Evolutionary conservation across 116 monocot species (phyloP).

Genomic region (Zostera marina): DNA sequence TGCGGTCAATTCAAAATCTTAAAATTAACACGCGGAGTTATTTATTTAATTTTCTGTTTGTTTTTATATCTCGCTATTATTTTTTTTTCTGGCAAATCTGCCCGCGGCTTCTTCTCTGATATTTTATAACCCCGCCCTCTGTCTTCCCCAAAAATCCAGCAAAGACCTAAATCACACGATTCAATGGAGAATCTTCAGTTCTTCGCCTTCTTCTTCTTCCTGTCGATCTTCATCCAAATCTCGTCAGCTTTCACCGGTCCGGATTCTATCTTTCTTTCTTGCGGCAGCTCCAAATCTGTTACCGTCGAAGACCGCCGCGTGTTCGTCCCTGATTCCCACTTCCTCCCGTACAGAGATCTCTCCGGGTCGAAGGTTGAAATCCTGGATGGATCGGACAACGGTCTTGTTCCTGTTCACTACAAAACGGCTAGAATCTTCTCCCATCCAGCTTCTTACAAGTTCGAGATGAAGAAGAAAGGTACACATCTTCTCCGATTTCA

Average conservation of each 20-base stretch:
- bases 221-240: slow-evolving; percentile 4
- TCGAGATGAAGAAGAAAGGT: slow-evolving; percentile 25
- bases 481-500: slow-evolving; percentile 49
- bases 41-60: too few species aligned
- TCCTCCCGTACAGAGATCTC: slow-evolving; percentile 10
- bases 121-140: neutral
- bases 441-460: slow-evolving; percentile 25
- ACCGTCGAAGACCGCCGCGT: slow-evolving; percentile 16
- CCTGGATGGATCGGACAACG: neutral
- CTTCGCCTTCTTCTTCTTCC: slow-evolving; percentile 8
- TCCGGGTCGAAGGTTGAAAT: slow-evolving; percentile 8
- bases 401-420: slow-evolving; percentile 17
- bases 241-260: slow-evolving; percentile 9
- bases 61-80: too few species aligned
- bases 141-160: neutral
- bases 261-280: slow-evolving; percentile 28
- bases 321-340: slow-evolving; percentile 25
- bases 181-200: slow-evolving; percentile 1
- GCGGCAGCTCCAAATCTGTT: slow-evolving; percentile 16
- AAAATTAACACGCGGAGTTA: too few species aligned
- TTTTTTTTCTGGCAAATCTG: too few species aligned
- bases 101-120: too few species aligned
- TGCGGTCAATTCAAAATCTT: too few species aligned
- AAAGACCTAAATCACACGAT: neutral
- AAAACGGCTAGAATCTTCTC: slow-evolving; percentile 42